Conservation (phyloP, 75 land plant species). For the Pinus taeda region DNA sequence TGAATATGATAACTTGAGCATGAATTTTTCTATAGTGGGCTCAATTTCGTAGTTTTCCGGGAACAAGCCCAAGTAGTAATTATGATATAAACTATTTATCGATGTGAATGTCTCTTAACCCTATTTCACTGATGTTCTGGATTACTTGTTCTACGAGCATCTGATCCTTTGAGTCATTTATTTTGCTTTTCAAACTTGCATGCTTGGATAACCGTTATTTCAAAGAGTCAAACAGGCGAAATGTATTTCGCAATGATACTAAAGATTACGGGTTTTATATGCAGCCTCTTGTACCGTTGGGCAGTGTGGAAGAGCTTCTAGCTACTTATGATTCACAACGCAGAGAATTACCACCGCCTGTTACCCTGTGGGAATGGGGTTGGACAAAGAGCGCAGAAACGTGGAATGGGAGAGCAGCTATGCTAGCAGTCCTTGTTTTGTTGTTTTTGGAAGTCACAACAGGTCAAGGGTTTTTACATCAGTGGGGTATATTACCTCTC, state of each 20-base stretch:
- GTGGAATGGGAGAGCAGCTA: constrained; percentile 99
- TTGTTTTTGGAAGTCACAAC: constrained; percentile 86
- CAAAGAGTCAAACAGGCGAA: not conserved
- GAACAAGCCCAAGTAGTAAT: too few species aligned
- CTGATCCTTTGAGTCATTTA: not conserved
- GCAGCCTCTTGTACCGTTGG: constrained; percentile 96
- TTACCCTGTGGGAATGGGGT: constrained; percentile 99
- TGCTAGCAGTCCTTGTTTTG: constrained; percentile 88
- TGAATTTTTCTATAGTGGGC: not conserved
- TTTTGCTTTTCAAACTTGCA: not conserved
- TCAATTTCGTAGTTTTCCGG: not conserved
- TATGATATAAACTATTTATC: too few species aligned
- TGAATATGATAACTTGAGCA: not conserved
- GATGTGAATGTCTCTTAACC: too few species aligned
- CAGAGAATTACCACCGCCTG: constrained; percentile 94
- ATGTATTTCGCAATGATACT: not conserved
- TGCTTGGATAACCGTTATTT: not conserved
- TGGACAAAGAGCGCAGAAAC: constrained; percentile 99
- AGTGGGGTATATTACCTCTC: constrained; percentile 85
- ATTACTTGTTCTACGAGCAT: not conserved
- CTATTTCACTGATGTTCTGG: too few species aligned
- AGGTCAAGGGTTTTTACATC: constrained; percentile 92
- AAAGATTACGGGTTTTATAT: constrained; percentile 3
- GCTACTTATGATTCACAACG: constrained; percentile 98
- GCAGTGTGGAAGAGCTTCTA: constrained; percentile 95